Conservation (phyloP, 139 green algal species). For the Chlorella sp. region DNA sequence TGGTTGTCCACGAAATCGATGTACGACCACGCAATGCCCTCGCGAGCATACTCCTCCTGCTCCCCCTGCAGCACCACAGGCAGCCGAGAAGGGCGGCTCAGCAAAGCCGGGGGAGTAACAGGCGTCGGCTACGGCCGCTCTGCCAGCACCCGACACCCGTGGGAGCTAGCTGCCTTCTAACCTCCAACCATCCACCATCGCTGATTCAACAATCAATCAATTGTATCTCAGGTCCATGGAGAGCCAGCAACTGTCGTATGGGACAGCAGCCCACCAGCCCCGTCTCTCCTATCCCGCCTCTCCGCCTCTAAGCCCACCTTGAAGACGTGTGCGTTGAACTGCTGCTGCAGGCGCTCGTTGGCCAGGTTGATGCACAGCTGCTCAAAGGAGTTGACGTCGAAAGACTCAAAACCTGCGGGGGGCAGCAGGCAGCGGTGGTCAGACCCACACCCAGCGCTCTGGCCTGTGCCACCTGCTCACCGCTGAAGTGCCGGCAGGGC, state of each 20-base stretch:
- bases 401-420: constrained; percentile 89
- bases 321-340: constrained; percentile 96
- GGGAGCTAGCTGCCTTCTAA: too few relatives aligned
- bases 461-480: not conserved
- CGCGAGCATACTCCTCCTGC: constrained; percentile 91
- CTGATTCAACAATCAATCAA: too few relatives aligned
- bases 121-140: too few relatives aligned
- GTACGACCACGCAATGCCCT: constrained; percentile 98
- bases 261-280: too few relatives aligned
- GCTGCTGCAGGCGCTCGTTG: constrained; percentile 98
- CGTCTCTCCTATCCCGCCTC: not conserved
- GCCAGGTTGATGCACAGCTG: constrained; percentile 99
- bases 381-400: constrained; percentile 89
- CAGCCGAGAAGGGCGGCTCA: not conserved
- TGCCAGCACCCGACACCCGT: too few relatives aligned
- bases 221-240: too few relatives aligned
- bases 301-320: constrained; percentile 39
- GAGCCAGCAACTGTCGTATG: too few relatives aligned
- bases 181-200: too few relatives aligned
- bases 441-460: not conserved
- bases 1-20: constrained; percentile 99
- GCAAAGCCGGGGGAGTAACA: too few relatives aligned
- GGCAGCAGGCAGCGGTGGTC: not conserved
- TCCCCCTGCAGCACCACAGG: constrained; percentile 32
- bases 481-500: too few relatives aligned